Conservation (phyloP, 2,329 filamentous ascomycete genomes). For the Colletotrichum tofieldiae region DNA sequence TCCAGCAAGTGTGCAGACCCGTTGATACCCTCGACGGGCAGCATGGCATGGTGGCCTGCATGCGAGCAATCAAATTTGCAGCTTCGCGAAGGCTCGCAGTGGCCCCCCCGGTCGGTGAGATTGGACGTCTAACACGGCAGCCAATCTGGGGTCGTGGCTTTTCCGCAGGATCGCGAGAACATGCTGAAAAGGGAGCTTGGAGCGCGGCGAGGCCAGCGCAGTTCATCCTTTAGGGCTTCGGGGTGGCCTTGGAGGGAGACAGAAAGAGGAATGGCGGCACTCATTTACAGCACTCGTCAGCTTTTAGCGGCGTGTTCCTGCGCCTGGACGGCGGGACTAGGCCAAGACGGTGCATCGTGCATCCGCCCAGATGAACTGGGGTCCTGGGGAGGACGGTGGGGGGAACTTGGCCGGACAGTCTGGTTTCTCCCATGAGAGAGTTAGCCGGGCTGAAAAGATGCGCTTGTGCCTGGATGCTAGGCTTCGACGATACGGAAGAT, state of each 20-base stretch:
- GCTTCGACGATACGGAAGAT: neutral
- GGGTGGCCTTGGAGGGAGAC: neutral
- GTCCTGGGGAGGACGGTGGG: neutral
- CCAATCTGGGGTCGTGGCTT: neutral
- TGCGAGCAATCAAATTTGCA: constrained; percentile 5
- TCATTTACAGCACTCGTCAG: neutral
- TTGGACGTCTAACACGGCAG: neutral
- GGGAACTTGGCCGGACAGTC: neutral
- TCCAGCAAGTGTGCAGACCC: neutral
- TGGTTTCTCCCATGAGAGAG: neutral
- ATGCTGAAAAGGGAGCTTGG: neutral
- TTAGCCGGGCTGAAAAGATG: constrained; percentile 9
- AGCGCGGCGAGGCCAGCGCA: neutral
- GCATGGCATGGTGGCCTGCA: neutral
- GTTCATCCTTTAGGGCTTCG: neutral
- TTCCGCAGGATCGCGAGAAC: neutral
- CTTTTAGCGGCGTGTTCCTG: constrained; percentile 17
- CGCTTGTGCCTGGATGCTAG: neutral
- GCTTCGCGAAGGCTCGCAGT: neutral
- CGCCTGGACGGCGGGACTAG: neutral
- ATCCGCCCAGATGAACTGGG: neutral
- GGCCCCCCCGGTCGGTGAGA: neutral
- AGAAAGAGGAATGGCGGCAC: constrained; percentile 4
- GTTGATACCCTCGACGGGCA: neutral
- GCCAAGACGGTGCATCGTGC: neutral